Base-by-base conservation (phyloP, 2,329 filamentous ascomycete species). In the Aspergillus amoenus region DNA sequence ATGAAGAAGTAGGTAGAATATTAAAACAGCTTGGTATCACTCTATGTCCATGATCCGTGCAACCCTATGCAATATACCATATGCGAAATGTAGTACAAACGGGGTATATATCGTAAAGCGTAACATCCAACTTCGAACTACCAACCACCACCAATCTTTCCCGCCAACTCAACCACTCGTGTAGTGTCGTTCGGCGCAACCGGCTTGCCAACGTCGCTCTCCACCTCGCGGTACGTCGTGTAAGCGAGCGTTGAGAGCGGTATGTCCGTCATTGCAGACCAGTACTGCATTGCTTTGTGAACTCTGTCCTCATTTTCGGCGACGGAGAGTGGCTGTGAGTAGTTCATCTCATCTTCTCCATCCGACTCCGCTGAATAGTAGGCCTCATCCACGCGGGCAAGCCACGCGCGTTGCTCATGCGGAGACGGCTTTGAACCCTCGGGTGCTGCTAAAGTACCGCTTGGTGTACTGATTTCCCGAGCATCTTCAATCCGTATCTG, bases 101-200 rank as follows among this genome's bases (percentile, higher is more conserved):
- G 21, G 51, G 51, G 51, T 64, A 64, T 61, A 58, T 58, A 59
- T 67, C 61, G 64, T 66, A 57, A 58, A 44, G 55, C 50, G 27
- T 27, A 46, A 50, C 13, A 27, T 53, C 7, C 39, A 42, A 12
- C 18, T 22, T 37, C 34, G 34, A 27, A 59, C 76, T 82, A 97
- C 94, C 94, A 99, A 22, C 94, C 94, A 52, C 94, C 94, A 52
- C 93, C 94, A 66, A 93, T 90, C 75, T 92, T 94, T 55, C 91
- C 88, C 46, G 93, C 93, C 68, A 99, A 81, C 69, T 94, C 91
- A 57, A 92, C 89, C 41, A 96, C 93, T 58, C 88, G 85, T 69
- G 95, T 89, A 43, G 90, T 88, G 70, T 92, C 89, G 58, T 81
- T 81, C 79, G 73, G 80, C 15, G 71, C 65, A 6, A 61, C 67